A percentile compares a stretch with the other conserved stretches of the same genome.
phyloP scores from a whole-genome alignment of 2,329 filamentous ascomycete genomes.

The Paracoccidioides brasiliensis region DNA sequence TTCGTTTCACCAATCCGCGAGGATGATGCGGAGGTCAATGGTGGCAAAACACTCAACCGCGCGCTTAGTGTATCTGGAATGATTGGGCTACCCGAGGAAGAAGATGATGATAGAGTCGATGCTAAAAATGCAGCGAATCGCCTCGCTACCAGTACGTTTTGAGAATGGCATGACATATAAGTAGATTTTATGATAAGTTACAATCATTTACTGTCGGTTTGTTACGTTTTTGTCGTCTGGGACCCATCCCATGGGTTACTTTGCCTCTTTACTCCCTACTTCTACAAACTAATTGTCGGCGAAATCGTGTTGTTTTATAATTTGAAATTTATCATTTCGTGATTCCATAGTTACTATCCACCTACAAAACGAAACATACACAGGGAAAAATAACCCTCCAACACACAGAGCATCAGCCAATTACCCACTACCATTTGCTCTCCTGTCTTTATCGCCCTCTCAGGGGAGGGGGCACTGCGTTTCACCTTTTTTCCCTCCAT shows the following conservation, averaged over 20 bases:
- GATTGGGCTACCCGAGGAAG: slow-evolving; percentile 37
- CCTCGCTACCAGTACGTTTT: slow-evolving; percentile 90
- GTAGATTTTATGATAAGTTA: slow-evolving; percentile 6
- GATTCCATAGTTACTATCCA: too few species aligned
- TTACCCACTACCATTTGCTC: neutral
- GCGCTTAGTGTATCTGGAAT: slow-evolving; percentile 26
- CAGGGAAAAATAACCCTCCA: too few species aligned
- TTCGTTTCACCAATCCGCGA: slow-evolving; percentile 53
- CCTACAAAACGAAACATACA: too few species aligned
- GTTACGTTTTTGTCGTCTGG: neutral
- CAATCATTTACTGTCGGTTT: slow-evolving; percentile 1
- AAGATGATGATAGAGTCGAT: slow-evolving; percentile 87
- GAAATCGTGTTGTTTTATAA: neutral
- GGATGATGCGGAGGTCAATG: slow-evolving; percentile 43
- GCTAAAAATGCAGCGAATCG: slow-evolving; percentile 89
- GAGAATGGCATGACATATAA: slow-evolving; percentile 13
- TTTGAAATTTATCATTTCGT: neutral
- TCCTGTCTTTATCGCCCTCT: neutral
- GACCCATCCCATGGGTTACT: neutral
- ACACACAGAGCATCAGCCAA: neutral
- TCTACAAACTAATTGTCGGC: neutral
- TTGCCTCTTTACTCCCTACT: slow-evolving; percentile 1
- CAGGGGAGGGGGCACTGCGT: neutral
- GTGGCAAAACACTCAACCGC: slow-evolving; percentile 33
- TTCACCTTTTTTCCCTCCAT: neutral